Evolutionary conservation across 345 rosid species (phyloP).

Genomic region (Kandelia obovata): DNA sequence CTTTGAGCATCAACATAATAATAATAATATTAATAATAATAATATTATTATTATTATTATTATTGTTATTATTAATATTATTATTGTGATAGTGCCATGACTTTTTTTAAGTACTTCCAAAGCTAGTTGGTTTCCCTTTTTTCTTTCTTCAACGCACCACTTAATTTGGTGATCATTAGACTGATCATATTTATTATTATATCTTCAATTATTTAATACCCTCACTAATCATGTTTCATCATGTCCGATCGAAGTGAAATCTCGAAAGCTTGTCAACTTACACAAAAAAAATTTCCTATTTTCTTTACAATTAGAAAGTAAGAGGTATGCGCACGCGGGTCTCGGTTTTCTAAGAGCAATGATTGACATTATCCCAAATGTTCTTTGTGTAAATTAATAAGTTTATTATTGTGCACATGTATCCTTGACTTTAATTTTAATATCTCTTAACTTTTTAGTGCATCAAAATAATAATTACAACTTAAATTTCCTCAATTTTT

Average conservation of each 20-base stretch:
- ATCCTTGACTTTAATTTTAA: too few species aligned
- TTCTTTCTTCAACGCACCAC: conserved; percentile 25
- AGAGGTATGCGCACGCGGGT: conserved; percentile 23
- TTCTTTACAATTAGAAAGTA: conserved; percentile 14
- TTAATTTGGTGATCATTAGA: conserved; percentile 24
- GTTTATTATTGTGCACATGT: background rate
- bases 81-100: conserved; percentile 10
- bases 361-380: conserved; percentile 7
- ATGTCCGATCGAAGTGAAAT: conserved; percentile 22
- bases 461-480: too few species aligned
- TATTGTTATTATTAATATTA: background rate
- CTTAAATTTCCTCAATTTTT: too few species aligned
- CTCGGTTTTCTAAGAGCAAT: conserved; percentile 2
- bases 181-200: conserved; percentile 13
- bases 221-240: conserved; percentile 12
- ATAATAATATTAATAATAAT: too few species aligned
- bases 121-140: conserved; percentile 23
- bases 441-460: too few species aligned
- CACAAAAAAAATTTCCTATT: background rate
- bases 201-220: background rate
- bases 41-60: too few species aligned
- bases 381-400: background rate
- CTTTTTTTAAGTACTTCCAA: conserved; percentile 23
- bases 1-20: background rate
- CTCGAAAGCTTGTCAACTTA: conserved; percentile 14